Conservation (phyloP, 805 yeast genomes). For the Teunomyces tritomae region DNA sequence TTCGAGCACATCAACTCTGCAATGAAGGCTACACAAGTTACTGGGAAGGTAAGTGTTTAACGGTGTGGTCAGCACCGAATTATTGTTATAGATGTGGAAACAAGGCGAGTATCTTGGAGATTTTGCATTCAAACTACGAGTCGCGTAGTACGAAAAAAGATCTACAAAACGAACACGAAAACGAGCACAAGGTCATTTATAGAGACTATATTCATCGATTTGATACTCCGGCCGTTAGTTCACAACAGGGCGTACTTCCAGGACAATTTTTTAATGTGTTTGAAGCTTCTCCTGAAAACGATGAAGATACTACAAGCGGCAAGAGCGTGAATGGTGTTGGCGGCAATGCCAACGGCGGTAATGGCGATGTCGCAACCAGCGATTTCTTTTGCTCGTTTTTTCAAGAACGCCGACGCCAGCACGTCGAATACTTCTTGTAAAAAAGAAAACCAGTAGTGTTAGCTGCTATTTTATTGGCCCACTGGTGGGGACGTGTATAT, state of each 20-base stretch:
- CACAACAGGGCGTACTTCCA: slow-evolving; percentile 29
- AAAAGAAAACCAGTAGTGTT: no score
- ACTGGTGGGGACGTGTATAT: no score
- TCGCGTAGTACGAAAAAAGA: slow-evolving; percentile 10
- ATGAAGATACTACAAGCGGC: slow-evolving; percentile 49
- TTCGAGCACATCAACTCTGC: slow-evolving; percentile 94
- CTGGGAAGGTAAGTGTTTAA: slow-evolving; percentile 86
- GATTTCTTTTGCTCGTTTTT: slow-evolving; percentile 28
- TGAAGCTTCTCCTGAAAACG: slow-evolving; percentile 95
- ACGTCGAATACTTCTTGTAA: slow-evolving; percentile 52
- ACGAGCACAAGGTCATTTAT: slow-evolving; percentile 2
- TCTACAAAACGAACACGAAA: background rate
- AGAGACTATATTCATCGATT: slow-evolving; percentile 1
- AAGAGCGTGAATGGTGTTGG: slow-evolving; percentile 37
- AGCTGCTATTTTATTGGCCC: background rate
- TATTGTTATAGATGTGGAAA: slow-evolving; percentile 97
- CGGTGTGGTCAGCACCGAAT: slow-evolving; percentile 99
- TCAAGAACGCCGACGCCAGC: slow-evolving; percentile 29
- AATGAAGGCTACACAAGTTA: slow-evolving; percentile 93
- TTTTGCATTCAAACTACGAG: slow-evolving; percentile 49
- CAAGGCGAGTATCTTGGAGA: slow-evolving; percentile 93
- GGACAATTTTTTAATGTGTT: slow-evolving; percentile 86
- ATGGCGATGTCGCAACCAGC: slow-evolving; percentile 8
- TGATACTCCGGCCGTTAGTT: slow-evolving; percentile 4
- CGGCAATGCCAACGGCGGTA: slow-evolving; percentile 9